phyloP scores from a whole-genome alignment of 106 monocot genomes.

The Dendrobium catenatum region DNA sequence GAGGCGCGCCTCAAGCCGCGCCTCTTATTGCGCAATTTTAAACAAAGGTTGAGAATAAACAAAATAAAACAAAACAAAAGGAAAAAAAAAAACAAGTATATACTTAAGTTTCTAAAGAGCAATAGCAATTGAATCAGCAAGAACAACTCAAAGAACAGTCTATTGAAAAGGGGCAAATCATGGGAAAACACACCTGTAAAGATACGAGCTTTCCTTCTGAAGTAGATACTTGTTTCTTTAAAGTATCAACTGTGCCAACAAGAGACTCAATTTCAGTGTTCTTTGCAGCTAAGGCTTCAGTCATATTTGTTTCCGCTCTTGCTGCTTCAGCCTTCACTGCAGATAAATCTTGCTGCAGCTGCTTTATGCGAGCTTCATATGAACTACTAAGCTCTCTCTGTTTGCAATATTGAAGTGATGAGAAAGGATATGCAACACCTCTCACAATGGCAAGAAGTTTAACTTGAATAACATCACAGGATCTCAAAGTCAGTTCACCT shows the following conservation, averaged over 20 bases:
- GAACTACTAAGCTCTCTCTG: constrained; percentile 77
- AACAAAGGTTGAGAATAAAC: background rate
- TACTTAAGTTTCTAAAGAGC: background rate
- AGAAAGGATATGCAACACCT: background rate
- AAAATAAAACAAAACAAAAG: background rate
- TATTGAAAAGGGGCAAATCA: background rate
- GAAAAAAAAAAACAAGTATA: background rate
- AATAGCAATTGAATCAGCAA: background rate
- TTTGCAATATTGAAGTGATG: constrained; percentile 8
- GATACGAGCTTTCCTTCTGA: constrained; percentile 73
- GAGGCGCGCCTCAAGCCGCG: too few relatives aligned
- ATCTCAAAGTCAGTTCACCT: constrained; percentile 43
- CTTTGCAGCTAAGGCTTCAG: constrained; percentile 78
- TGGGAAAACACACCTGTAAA: constrained; percentile 58
- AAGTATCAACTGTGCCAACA: constrained; percentile 49
- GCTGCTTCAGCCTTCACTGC: constrained; percentile 47
- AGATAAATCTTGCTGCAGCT: constrained; percentile 79
- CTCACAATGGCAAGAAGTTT: background rate
- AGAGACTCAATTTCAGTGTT: constrained; percentile 87
- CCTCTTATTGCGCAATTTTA: too few relatives aligned
- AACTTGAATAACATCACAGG: constrained; percentile 4
- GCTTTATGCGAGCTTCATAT: constrained; percentile 80
- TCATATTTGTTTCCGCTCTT: constrained; percentile 68
- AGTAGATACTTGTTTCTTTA: constrained; percentile 64
- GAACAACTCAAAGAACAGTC: background rate